phyloP scores from a whole-genome alignment of 495 filamentous ascomycete species.

The Parathielavia appendiculata region DNA sequence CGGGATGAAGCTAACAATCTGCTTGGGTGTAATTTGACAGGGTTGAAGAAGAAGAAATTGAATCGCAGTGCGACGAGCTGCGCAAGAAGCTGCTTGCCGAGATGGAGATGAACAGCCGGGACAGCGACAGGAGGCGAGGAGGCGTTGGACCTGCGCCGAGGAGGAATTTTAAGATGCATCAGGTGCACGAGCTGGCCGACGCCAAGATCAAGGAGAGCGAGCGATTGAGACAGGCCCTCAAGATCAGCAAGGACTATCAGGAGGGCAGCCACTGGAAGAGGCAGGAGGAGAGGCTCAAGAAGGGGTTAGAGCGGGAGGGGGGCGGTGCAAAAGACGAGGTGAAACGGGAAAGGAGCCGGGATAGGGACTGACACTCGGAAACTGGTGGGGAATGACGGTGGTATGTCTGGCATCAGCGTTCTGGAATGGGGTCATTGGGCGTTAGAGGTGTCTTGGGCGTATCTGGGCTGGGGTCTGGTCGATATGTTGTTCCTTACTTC shows the following conservation, averaged over 20 bases:
- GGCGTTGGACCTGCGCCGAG: conserved; percentile 33
- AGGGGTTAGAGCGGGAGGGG: conserved; percentile 47
- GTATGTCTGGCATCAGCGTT: too few species aligned
- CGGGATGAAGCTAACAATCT: not conserved
- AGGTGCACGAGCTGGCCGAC: conserved; percentile 92
- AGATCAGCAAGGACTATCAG: conserved; percentile 82
- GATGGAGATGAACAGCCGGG: conserved; percentile 38
- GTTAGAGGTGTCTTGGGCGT: too few species aligned
- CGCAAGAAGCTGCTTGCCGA: conserved; percentile 58
- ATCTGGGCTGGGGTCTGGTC: too few species aligned
- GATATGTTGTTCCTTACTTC: too few species aligned
- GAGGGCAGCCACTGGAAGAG: conserved; percentile 72
- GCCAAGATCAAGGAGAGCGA: conserved; percentile 97
- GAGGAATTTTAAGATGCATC: conserved; percentile 73
- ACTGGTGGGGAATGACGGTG: too few species aligned
- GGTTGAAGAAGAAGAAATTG: conserved; percentile 76
- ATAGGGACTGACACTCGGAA: not conserved
- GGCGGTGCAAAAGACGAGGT: conserved; percentile 12
- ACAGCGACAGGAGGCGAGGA: conserved; percentile 22
- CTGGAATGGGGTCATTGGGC: too few species aligned
- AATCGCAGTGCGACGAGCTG: conserved; percentile 57
- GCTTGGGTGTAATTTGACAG: conserved; percentile 31
- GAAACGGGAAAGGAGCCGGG: conserved; percentile 5
- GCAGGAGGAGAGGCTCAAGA: conserved; percentile 65
- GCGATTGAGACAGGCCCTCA: conserved; percentile 78